These are phyloP conservation scores for Yarrowia alimentaria DNA, from an alignment of 805 yeast genomes.

Conservation along the genomic window DNA sequence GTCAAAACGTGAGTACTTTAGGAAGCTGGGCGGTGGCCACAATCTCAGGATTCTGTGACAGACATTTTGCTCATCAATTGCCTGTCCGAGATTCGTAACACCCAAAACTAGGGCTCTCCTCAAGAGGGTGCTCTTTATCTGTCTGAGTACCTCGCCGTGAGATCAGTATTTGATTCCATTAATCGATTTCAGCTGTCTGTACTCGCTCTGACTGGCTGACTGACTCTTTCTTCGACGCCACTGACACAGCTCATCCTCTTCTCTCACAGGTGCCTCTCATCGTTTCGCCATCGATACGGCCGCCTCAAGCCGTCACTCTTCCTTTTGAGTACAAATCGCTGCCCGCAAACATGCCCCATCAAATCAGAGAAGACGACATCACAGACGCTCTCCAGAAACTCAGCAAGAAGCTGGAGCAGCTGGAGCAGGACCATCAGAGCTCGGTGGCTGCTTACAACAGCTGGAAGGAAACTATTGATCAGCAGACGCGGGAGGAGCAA, in stretches of 20 bases:
- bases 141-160: too few relatives aligned
- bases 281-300: conserved; percentile 50
- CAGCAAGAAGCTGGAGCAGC: conserved; percentile 36
- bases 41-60: too few relatives aligned
- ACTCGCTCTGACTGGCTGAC: too few relatives aligned
- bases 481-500: conserved; percentile 33
- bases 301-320: conserved; percentile 56
- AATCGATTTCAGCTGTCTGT: too few relatives aligned
- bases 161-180: too few relatives aligned
- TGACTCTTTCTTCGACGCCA: too few relatives aligned
- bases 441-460: conserved; percentile 36
- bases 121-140: too few relatives aligned
- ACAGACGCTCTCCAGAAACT: conserved; percentile 37
- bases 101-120: too few relatives aligned
- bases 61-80: too few relatives aligned
- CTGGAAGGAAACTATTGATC: conserved; percentile 39
- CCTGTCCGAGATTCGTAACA: too few relatives aligned
- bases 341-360: conserved; percentile 40
- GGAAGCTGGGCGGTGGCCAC: too few relatives aligned
- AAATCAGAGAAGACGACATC: conserved; percentile 9
- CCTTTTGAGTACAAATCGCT: conserved; percentile 48
- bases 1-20: conserved; percentile 9
- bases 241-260: conserved; percentile 41
- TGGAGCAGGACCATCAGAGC: conserved; percentile 35
- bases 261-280: conserved; percentile 56